These are phyloP conservation scores for Sclerotinia subarctica DNA, from an alignment of 2,329 filamentous ascomycete species.

Conservation along the genomic window DNA sequence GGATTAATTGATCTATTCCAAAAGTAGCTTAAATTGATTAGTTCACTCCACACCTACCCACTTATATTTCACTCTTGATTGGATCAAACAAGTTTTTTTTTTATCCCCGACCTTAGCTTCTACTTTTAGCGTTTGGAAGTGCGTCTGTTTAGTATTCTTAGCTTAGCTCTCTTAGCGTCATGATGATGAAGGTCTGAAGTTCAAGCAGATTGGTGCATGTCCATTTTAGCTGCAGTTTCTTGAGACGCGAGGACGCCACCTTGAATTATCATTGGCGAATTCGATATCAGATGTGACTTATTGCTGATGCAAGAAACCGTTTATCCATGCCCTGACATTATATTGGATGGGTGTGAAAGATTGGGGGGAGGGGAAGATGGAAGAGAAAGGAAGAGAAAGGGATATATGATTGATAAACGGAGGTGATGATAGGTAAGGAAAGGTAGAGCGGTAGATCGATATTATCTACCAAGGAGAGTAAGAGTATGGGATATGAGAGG, in stretches of 20 bases:
- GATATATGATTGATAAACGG: not conserved
- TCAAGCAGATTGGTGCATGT: not conserved
- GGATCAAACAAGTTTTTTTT: not conserved
- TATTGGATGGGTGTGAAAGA: not conserved
- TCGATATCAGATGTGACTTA: conserved; percentile 6
- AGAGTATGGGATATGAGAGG: not conserved
- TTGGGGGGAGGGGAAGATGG: not conserved
- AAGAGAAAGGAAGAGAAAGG: no score
- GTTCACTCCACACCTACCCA: not conserved
- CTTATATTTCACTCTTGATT: not conserved
- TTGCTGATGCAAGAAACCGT: not conserved
- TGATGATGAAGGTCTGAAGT: not conserved
- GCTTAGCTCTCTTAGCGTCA: not conserved
- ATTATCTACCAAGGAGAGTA: not conserved
- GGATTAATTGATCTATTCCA: not conserved
- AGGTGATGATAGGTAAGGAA: not conserved
- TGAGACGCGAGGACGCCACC: conserved; percentile 7
- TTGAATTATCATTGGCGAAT: not conserved
- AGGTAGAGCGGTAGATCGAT: not conserved
- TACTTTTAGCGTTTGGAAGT: no score
- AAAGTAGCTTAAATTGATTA: not conserved
- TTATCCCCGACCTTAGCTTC: not conserved
- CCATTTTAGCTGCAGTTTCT: not conserved
- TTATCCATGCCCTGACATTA: not conserved
- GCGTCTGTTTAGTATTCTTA: not conserved